Conservation (phyloP, 108 stramenopile genomes). For the Hondaea fermentalgiana region DNA sequence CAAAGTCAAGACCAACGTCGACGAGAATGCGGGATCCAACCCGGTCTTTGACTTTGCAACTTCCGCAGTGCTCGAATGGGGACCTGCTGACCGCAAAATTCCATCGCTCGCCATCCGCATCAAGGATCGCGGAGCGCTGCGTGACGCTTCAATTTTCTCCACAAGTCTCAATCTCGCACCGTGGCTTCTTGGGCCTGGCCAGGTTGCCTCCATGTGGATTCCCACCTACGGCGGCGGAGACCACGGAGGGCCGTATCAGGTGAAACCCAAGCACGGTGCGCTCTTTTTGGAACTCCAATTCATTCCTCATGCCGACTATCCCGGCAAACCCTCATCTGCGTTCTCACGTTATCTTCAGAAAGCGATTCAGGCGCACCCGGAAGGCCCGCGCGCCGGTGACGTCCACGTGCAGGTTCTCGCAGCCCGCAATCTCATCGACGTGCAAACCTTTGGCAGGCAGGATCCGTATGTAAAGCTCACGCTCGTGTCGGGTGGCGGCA, state of each 20-base stretch:
- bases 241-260: neutral
- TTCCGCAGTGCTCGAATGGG: neutral
- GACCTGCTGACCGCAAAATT: neutral
- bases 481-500: slow-evolving; percentile 18
- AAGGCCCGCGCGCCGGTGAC: neutral
- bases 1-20: neutral
- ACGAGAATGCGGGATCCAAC: neutral
- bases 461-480: slow-evolving; percentile 47
- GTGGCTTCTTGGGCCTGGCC: neutral
- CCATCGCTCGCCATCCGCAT: neutral
- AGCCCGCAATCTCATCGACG: slow-evolving; percentile 22
- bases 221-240: neutral
- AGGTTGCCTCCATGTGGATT: neutral
- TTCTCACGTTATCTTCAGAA: neutral
- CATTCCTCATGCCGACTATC: neutral
- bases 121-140: neutral
- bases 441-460: slow-evolving; percentile 29
- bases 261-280: neutral
- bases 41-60: neutral
- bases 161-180: neutral
- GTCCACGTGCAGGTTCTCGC: slow-evolving; percentile 2
- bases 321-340: neutral
- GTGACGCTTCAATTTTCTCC: neutral
- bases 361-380: neutral
- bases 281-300: neutral